Conservation (phyloP, 2,329 filamentous ascomycete genomes). For the Aspergillus sclerotialis region DNA sequence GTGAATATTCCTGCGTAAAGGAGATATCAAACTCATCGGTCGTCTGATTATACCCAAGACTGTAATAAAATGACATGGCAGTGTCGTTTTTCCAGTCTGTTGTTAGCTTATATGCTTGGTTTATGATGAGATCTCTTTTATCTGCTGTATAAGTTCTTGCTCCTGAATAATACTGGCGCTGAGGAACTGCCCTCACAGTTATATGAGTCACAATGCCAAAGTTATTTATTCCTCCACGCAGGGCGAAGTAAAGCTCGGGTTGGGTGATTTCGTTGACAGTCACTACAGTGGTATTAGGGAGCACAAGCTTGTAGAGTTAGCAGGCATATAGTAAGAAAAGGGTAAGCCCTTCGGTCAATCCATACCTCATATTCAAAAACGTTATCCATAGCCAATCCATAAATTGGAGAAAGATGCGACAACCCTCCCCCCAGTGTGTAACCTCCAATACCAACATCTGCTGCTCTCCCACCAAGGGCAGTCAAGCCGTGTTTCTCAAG, state of each 20-base stretch:
- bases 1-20: slow-evolving; percentile 1
- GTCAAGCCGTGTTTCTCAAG: neutral
- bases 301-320: slow-evolving; percentile 10
- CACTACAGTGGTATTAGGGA: slow-evolving; percentile 15
- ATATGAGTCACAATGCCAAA: slow-evolving; percentile 32
- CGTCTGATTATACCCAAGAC: slow-evolving; percentile 1
- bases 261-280: slow-evolving; percentile 19
- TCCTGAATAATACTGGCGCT: slow-evolving; percentile 30
- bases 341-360: neutral
- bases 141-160: slow-evolving; percentile 10
- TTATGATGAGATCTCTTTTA: slow-evolving; percentile 3
- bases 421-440: neutral
- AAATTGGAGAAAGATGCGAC: slow-evolving; percentile 1
- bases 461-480: neutral
- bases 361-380: slow-evolving; percentile 6
- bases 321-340: neutral
- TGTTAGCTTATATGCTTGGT: slow-evolving; percentile 4
- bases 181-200: slow-evolving; percentile 28
- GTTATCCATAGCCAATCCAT: slow-evolving; percentile 3
- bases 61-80: slow-evolving; percentile 3
- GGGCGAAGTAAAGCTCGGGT: slow-evolving; percentile 28
- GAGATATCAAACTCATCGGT: neutral
- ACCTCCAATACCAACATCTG: neutral
- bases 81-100: slow-evolving; percentile 3
- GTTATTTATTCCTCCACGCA: slow-evolving; percentile 33